Conservation (phyloP, 306 rosid species). For the Vigna angularis region DNA sequence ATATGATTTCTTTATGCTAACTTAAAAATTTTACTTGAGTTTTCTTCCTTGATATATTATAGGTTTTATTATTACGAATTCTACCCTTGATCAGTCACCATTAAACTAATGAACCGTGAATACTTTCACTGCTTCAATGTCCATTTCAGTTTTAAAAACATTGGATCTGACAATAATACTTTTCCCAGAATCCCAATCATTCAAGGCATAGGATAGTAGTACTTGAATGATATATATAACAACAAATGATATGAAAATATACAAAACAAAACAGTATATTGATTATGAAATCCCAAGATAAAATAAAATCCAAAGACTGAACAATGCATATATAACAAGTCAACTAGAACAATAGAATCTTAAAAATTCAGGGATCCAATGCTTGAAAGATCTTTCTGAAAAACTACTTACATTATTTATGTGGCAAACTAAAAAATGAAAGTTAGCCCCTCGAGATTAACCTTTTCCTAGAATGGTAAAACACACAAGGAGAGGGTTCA, state of each 20-base stretch:
- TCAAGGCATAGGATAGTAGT: background rate
- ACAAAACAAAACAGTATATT: slow-evolving; percentile 10
- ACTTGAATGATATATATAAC: slow-evolving; percentile 4
- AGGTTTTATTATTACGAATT: background rate
- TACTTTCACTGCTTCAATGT: background rate
- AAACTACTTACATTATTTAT: background rate
- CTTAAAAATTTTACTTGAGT: background rate
- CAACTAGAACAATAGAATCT: background rate
- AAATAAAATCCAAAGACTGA: slow-evolving; percentile 5
- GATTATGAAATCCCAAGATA: background rate
- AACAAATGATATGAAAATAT: background rate
- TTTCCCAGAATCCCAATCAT: slow-evolving; percentile 4
- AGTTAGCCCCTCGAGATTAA: too few species aligned
- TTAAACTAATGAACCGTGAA: background rate
- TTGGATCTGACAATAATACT: background rate
- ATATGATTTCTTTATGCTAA: background rate
- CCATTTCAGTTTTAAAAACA: background rate
- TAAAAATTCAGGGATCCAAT: background rate
- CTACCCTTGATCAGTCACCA: background rate
- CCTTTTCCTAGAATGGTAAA: too few species aligned
- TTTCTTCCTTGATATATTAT: background rate
- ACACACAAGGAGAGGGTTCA: too few species aligned
- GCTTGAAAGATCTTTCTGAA: background rate
- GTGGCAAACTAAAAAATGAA: background rate
- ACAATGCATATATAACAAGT: background rate